These are phyloP conservation scores for Poterioochromonas sp. DNA, from an alignment of 352 stramenopile genomes.

Conservation along the genomic window DNA sequence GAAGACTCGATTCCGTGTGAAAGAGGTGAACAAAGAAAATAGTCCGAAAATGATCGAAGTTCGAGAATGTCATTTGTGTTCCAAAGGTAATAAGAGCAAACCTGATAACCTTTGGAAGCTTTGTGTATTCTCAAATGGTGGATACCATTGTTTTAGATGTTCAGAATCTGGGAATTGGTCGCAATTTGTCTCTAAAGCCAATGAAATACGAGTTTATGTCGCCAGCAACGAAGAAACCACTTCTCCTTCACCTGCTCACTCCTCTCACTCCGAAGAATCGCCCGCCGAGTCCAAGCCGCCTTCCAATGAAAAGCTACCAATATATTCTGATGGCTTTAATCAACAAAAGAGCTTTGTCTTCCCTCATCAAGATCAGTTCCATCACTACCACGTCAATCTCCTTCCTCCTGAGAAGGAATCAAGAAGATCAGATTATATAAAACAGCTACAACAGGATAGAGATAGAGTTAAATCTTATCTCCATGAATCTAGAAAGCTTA, in stretches of 20 bases:
- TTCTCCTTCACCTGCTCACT: too few relatives aligned
- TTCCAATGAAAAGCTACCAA: too few relatives aligned
- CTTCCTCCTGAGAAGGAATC: background rate
- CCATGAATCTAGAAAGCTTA: conserved; percentile 49
- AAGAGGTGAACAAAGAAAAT: too few relatives aligned
- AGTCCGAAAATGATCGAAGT: too few relatives aligned
- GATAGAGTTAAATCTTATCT: conserved; percentile 1
- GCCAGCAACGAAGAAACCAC: too few relatives aligned
- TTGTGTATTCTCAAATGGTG: background rate
- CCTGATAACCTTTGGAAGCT: conserved; percentile 12
- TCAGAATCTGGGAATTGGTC: background rate
- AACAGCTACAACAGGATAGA: too few relatives aligned
- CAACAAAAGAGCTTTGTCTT: background rate
- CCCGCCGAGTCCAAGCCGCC: too few relatives aligned
- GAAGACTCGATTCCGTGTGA: too few relatives aligned
- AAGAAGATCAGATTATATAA: too few relatives aligned
- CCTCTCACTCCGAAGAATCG: too few relatives aligned
- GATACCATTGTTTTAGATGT: conserved; percentile 21
- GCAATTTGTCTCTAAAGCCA: background rate
- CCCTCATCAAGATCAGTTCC: background rate
- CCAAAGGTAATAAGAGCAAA: conserved; percentile 1
- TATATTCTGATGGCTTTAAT: too few relatives aligned
- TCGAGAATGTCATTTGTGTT: background rate
- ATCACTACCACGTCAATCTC: background rate
- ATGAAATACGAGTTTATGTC: background rate